A percentile compares a stretch with the other conserved stretches of the same genome.
Evolutionary conservation across 2,329 filamentous ascomycete species (phyloP).

Genomic region (Mycogone perniciosa): DNA sequence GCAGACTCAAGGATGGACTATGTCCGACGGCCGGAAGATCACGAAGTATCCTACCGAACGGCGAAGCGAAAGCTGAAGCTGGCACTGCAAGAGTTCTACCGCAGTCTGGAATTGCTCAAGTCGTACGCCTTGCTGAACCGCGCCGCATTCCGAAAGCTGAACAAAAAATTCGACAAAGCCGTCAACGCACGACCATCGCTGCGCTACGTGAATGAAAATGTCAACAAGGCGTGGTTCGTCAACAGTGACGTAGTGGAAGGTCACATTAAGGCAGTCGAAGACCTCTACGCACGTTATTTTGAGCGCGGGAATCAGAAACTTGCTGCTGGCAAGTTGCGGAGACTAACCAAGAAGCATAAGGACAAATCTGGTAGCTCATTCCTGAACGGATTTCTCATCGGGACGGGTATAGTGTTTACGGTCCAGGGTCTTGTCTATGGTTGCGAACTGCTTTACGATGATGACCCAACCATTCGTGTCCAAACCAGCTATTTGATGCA

Average conservation of each 20-base stretch:
- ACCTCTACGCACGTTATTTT: constrained; percentile 91
- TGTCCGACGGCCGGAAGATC: constrained; percentile 38
- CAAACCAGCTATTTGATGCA: constrained; percentile 69
- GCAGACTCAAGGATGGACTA: constrained; percentile 41
- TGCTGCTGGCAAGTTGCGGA: constrained; percentile 78
- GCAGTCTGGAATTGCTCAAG: constrained; percentile 84
- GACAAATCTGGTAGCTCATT: constrained; percentile 55
- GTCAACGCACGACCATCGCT: constrained; percentile 70
- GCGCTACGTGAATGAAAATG: constrained; percentile 84
- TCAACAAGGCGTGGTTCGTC: constrained; percentile 87
- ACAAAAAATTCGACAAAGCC: constrained; percentile 97
- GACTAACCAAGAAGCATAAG: constrained; percentile 53
- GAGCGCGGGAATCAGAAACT: constrained; percentile 90
- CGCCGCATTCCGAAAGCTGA: constrained; percentile 93
- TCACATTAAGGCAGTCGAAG: constrained; percentile 75
- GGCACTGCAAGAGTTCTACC: constrained; percentile 88
- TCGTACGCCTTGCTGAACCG: constrained; percentile 85
- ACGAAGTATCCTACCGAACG: constrained; percentile 70
- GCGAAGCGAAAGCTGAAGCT: constrained; percentile 90
- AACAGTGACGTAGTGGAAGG: constrained; percentile 78
- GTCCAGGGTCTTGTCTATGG: constrained; percentile 61
- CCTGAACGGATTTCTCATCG: constrained; percentile 59
- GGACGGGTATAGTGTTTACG: constrained; percentile 58
- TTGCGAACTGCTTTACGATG: constrained; percentile 42
- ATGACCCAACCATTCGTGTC: constrained; percentile 40